These are phyloP conservation scores for Zarea fungicola DNA, from an alignment of 2,329 filamentous ascomycete species.

Conservation along the genomic window DNA sequence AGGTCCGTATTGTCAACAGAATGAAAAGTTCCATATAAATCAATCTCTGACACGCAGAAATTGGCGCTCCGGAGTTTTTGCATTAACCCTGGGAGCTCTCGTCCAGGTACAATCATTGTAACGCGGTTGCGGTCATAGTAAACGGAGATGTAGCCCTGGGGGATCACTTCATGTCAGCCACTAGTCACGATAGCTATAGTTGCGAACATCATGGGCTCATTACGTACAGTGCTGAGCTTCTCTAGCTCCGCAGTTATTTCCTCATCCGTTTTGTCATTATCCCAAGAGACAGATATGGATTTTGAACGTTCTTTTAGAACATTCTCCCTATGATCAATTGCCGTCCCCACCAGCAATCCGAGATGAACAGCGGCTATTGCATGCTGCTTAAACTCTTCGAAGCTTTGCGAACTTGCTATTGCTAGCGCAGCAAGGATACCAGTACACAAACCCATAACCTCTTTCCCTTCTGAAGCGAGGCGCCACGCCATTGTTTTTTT, in stretches of 20 bases:
- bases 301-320: background rate
- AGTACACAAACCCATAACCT: background rate
- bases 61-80: background rate
- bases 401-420: background rate
- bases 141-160: background rate
- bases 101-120: background rate
- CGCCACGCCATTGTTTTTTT: background rate
- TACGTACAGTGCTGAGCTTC: background rate
- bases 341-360: background rate
- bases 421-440: background rate
- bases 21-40: background rate
- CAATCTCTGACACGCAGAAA: background rate
- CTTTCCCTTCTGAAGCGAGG: background rate
- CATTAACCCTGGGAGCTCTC: background rate
- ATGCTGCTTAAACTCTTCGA: background rate
- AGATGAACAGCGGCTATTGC: background rate
- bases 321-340: background rate
- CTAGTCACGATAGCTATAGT: background rate
- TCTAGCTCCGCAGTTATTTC: background rate
- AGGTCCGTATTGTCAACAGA: background rate
- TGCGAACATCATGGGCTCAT: background rate
- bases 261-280: background rate
- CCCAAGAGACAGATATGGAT: background rate
- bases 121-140: background rate
- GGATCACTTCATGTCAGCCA: background rate